Base-by-base conservation (phyloP, 2,329 filamentous ascomycete species). In the Aspergillus sp. region DNA sequence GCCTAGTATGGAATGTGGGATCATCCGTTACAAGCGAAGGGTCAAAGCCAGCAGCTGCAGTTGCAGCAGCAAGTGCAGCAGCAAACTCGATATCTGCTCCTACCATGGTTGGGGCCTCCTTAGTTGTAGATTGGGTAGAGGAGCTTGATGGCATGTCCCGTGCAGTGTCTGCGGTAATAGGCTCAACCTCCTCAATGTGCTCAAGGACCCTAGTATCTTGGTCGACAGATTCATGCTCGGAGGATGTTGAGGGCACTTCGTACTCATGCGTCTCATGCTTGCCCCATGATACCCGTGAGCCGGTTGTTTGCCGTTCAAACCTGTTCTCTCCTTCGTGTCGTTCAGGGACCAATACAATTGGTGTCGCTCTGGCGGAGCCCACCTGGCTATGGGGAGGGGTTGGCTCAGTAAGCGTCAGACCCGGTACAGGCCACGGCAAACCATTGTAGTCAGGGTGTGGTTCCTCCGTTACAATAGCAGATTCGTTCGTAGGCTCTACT, bases 21-120 rank as follows among this genome's bases (percentile, higher is more conserved):
- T 91, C 83, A 49, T 90, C 80, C 38, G 89, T 88, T 49, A 91
- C 86, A 59, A 91, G 86, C 43, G 89, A 84, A 4, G 88, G 85
- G 68, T 91, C 84, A 64, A 92, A 91, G 0, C 89, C 89, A 49
- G 87, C 85, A n/a, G 87, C 84, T 69, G 88, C 78, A 52, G 91
- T 80, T 1, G 87, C 88, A 51, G 89, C 90, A 59, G 89, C 88
- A 50, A 91, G 76, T 3, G 85, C 86, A 28, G 89, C 89, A 7
- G 87, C 86, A 65, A 92, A 91, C 55, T 87, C 87, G 8, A 89
- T 76, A 66, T 91, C 89, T 59, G 88, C 84, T 1, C 79, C 84
- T 68, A 58, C 32, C 7, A 59, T 54, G n/a, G 65, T 61, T 0
- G 58, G 47, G 8, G 36, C 36, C 7, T 32, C 39, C 30, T 64